Base-by-base conservation (phyloP, 2,329 filamentous ascomycete genomes). In the Alternaria hordeiaustralica region DNA sequence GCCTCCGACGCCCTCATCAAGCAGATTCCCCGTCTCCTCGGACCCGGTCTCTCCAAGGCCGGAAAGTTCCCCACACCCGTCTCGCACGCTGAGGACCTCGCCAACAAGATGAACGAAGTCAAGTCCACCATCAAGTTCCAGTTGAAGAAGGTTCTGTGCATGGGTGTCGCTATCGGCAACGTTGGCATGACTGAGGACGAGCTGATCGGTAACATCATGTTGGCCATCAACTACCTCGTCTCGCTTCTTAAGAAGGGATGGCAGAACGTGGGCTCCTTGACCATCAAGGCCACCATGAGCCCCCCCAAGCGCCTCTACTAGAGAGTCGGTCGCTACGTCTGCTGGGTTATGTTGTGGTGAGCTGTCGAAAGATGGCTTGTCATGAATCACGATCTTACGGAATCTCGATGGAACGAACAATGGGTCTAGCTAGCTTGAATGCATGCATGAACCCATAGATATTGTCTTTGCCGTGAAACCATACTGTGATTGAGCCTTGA, bases 101-200 rank as follows among this genome's bases (percentile, higher is more conserved):
- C 86, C 83, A 89, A 86, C 88, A 97, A 97, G 91, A 93, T 98
- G 88, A 97, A 88, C 87, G 96, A 99, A 84, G 95, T 99, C 90
- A 98, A 97, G 92, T 97, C 93, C 79, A 99, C 96, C 85, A 98
- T 99, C 92, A 99, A 99, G 92, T 99, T 99, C 92, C 78, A 99
- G 90, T 89, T 99, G 82, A 99, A 99, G 93, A 99, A 99, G 93
- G 96, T 99, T 84, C 90, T 99, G 78, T 99, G 96, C 90, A 94
- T 99, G 90, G 96, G 95, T 92, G 95, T 98, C 83, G 96, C 96
- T 78, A 93, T 99, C 81, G 96, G 96, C 83, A 97, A 99, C 86
- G 96, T 99, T 79, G 94, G 91, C 80, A 99, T 99, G 96, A 92
- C 89, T 73, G 87, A 93, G 87, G 96, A 99, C 82, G 93, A 97